A percentile compares a stretch with the other conserved stretches of the same genome.
Conservation (phyloP, 768 basidiomycete genomes). For the Cubamyces sp. region DNA sequence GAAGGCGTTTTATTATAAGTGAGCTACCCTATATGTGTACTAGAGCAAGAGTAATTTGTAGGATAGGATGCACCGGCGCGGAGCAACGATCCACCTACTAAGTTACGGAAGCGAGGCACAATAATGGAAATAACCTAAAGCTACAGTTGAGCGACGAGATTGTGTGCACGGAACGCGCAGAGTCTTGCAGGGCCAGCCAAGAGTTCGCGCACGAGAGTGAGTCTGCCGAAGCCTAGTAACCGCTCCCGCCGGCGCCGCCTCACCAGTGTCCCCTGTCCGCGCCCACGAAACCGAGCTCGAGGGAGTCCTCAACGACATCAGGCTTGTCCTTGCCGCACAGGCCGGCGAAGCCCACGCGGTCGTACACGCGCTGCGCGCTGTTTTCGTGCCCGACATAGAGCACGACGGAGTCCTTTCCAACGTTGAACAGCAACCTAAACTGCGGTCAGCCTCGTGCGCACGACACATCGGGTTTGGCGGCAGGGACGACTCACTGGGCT, state of each 20-base stretch:
- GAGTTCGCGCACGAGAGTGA: not conserved
- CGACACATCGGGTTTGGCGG: not conserved
- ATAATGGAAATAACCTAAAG: conserved; percentile 25
- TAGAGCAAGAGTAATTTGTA: conserved; percentile 14
- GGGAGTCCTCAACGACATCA: conserved; percentile 49
- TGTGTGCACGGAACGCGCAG: not conserved
- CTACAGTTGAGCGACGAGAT: conserved; percentile 22
- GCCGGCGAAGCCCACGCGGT: conserved; percentile 56
- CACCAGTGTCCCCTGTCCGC: conserved; percentile 58
- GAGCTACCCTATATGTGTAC: conserved; percentile 5
- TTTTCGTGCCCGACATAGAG: conserved; percentile 60
- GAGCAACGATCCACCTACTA: conserved; percentile 13
- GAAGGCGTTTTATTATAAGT: not conserved
- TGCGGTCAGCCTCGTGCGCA: conserved; percentile 20
- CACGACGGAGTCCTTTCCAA: conserved; percentile 51
- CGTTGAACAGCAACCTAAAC: conserved; percentile 45
- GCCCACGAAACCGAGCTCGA: conserved; percentile 58
- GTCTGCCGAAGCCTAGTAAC: not conserved
- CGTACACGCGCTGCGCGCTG: conserved; percentile 53
- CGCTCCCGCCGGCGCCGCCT: conserved; percentile 10
- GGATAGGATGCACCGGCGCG: not conserved
- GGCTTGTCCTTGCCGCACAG: conserved; percentile 43
- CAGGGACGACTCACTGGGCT: conserved; percentile 39
- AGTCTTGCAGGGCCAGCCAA: conserved; percentile 9
- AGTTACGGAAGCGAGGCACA: not conserved